Evolutionary conservation across 306 rosid genomes (phyloP).

Genomic region (Rubus parviflorus): DNA sequence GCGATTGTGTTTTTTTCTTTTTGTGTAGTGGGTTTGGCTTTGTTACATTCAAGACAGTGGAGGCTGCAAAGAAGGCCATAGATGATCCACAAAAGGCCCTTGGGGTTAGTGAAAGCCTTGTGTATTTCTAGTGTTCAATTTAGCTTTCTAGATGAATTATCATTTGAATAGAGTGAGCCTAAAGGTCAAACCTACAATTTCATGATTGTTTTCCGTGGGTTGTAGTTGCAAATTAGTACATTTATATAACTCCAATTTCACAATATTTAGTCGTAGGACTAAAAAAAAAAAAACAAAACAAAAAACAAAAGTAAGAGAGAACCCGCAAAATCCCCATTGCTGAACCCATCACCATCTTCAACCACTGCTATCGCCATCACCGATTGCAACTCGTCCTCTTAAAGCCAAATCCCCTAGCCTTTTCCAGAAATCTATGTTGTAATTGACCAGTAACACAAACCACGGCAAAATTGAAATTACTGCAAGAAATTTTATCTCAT

Average conservation of each 20-base stretch:
- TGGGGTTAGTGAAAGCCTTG: conserved; percentile 49
- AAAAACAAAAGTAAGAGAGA: neutral
- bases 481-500: neutral
- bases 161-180: neutral
- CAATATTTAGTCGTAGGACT: neutral
- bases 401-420: neutral
- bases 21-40: conserved; percentile 74
- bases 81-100: conserved; percentile 65
- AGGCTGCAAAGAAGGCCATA: conserved; percentile 77
- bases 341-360: neutral
- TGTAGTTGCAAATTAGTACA: neutral
- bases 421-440: neutral
- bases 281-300: neutral
- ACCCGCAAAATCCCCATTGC: neutral
- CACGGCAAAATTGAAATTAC: neutral
- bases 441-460: neutral
- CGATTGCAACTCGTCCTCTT: neutral
- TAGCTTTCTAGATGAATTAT: conserved; percentile 7
- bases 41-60: conserved; percentile 63
- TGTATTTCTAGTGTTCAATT: conserved; percentile 8
- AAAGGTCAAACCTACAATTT: neutral
- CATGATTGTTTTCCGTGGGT: neutral
- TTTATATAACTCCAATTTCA: neutral
- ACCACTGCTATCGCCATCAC: neutral
- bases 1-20: conserved; percentile 21